Evolutionary conservation across 495 filamentous ascomycete genomes (phyloP).

Genomic region (Talaromyces proteolyticus): DNA sequence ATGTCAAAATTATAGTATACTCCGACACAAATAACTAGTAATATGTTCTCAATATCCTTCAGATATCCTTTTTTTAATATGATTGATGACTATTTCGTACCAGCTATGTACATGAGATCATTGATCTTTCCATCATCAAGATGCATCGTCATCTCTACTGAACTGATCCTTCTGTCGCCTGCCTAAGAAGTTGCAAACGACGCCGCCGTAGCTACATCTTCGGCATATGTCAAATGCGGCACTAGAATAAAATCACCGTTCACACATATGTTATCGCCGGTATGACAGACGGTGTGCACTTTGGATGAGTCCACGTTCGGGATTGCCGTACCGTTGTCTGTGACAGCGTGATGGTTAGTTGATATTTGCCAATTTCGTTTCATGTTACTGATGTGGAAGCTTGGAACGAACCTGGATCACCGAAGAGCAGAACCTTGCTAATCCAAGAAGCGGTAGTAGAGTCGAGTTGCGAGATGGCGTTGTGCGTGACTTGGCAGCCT

Average conservation of each 20-base stretch:
- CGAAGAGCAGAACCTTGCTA: constrained; percentile 26
- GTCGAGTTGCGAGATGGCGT: constrained; percentile 19
- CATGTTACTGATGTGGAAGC: background rate
- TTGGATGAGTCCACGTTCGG: constrained; percentile 17
- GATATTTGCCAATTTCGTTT: background rate
- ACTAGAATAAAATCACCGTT: constrained; percentile 18
- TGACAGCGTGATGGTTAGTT: background rate
- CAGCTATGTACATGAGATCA: too few relatives aligned
- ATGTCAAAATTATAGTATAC: background rate
- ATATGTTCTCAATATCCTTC: too few relatives aligned
- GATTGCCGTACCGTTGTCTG: constrained; percentile 20
- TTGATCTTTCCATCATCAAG: too few relatives aligned
- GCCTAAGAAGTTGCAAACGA: constrained; percentile 7
- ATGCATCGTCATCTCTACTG: too few relatives aligned
- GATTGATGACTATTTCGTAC: too few relatives aligned
- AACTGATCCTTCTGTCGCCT: too few relatives aligned
- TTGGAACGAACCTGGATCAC: constrained; percentile 18
- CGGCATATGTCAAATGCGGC: constrained; percentile 20
- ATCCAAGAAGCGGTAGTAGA: constrained; percentile 14
- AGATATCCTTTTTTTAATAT: too few relatives aligned
- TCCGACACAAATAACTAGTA: too few relatives aligned
- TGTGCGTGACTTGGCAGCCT: constrained; percentile 24
- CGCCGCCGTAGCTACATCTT: constrained; percentile 10
- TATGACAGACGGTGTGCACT: constrained; percentile 23
- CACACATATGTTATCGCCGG: constrained; percentile 27